These are phyloP conservation scores for Chlorella sp. DNA, from an alignment of 139 green algal genomes.

Conservation along the genomic window DNA sequence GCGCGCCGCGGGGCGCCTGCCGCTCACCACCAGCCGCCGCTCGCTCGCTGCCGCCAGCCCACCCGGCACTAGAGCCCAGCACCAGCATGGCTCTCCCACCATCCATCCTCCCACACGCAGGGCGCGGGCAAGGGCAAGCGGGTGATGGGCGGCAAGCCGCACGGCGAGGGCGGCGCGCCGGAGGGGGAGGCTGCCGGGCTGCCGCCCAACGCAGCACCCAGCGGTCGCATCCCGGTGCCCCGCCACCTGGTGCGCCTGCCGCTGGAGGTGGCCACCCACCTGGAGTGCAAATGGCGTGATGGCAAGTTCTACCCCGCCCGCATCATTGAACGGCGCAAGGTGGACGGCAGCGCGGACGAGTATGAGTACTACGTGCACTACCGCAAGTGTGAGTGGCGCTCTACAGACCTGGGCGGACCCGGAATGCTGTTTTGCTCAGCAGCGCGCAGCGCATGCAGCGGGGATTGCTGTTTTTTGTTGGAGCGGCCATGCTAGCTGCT, in stretches of 20 bases:
- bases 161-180: background rate
- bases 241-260: slow-evolving; percentile 77
- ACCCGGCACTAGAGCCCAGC: no score
- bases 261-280: slow-evolving; percentile 80
- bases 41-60: background rate
- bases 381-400: slow-evolving; percentile 74
- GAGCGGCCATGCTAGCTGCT: no score
- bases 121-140: slow-evolving; percentile 54
- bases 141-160: slow-evolving; percentile 34
- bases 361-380: slow-evolving; percentile 99
- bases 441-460: no score
- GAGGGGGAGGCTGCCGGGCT: background rate
- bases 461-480: no score
- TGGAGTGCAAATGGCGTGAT: slow-evolving; percentile 88
- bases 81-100: no score
- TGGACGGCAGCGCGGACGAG: slow-evolving; percentile 32
- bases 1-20: no score
- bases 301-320: slow-evolving; percentile 76
- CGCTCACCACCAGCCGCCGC: background rate
- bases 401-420: no score
- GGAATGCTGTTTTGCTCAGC: background rate
- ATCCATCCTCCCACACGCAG: background rate
- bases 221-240: slow-evolving; percentile 3
- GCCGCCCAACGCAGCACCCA: background rate
- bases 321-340: slow-evolving; percentile 87